Evolutionary conservation across 2,329 filamentous ascomycete genomes (phyloP).

Genomic region (Emericellopsis atlantica): DNA sequence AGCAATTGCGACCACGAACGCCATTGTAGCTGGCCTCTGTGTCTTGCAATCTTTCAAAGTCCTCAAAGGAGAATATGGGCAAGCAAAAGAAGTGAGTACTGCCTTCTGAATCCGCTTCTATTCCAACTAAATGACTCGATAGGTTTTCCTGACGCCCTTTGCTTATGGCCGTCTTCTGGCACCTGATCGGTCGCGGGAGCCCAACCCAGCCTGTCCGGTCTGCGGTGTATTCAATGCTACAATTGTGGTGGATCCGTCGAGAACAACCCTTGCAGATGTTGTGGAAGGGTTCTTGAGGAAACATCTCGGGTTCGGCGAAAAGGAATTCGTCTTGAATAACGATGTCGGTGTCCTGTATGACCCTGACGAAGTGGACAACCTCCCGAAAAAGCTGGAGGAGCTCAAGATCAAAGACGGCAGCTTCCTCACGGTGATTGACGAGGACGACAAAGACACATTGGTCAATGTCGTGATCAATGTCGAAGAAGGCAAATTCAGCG

Average conservation of each 20-base stretch:
- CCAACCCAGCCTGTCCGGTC: conserved; percentile 73
- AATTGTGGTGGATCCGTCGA: conserved; percentile 53
- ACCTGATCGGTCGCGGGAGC: conserved; percentile 42
- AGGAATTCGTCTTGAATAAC: conserved; percentile 66
- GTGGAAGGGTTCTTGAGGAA: conserved; percentile 61
- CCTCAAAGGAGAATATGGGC: conserved; percentile 55
- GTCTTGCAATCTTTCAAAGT: conserved; percentile 91
- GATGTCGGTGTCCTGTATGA: conserved; percentile 77
- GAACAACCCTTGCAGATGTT: conserved; percentile 66
- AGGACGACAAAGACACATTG: conserved; percentile 59
- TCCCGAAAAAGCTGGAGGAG: conserved; percentile 66
- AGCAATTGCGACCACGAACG: conserved; percentile 95
- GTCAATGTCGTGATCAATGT: conserved; percentile 71
- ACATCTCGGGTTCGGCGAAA: conserved; percentile 64
- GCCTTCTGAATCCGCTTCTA: background rate
- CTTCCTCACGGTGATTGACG: conserved; percentile 77
- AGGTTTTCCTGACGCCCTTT: conserved; percentile 70
- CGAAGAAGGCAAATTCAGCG: conserved; percentile 19
- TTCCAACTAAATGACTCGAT: conserved; percentile 1
- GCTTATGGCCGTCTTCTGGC: conserved; percentile 44
- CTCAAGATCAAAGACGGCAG: conserved; percentile 61
- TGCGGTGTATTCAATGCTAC: conserved; percentile 64
- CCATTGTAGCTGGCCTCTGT: conserved; percentile 85
- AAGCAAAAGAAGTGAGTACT: conserved; percentile 56
- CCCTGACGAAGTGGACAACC: conserved; percentile 75